A percentile compares a stretch with the other conserved stretches of the same genome.
Conservation (phyloP, 768 basidiomycete genomes). For the Amanita subjunquillea region DNA sequence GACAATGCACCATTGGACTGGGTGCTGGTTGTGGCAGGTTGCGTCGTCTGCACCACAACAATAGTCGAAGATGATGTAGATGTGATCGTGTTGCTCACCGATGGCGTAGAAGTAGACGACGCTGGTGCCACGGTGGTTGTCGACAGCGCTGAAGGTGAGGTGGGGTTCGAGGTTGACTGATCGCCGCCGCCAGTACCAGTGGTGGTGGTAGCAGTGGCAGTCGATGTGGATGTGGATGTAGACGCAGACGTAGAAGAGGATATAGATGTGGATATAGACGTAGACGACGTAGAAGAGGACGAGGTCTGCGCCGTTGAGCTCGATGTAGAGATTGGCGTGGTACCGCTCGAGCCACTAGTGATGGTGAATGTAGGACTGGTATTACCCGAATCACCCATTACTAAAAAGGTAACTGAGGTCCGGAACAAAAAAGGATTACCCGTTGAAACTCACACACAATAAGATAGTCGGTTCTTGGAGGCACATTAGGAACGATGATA, state of each 20-base stretch:
- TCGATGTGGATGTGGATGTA: background rate
- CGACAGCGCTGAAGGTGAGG: background rate
- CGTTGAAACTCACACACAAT: slow-evolving; percentile 45
- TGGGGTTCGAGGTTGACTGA: background rate
- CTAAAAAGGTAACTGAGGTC: slow-evolving; percentile 20
- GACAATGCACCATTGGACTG: background rate
- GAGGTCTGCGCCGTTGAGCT: background rate
- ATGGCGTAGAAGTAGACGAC: background rate
- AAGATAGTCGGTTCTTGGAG: slow-evolving; percentile 38
- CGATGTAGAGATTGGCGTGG: background rate
- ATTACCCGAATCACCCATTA: slow-evolving; percentile 63
- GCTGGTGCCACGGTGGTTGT: background rate
- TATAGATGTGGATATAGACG: background rate
- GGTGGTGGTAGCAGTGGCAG: background rate
- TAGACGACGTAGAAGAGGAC: background rate
- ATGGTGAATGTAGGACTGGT: slow-evolving; percentile 52
- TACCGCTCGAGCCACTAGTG: background rate
- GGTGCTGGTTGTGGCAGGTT: background rate
- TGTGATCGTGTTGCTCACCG: background rate
- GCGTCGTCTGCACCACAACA: background rate
- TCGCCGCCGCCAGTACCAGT: background rate
- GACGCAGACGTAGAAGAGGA: background rate
- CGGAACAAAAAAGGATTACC: background rate
- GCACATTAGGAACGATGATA: slow-evolving; percentile 42
- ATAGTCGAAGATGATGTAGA: background rate